Evolutionary conservation across 768 basidiomycete genomes (phyloP).

Genomic region (Lactarius pseudohatsudake): DNA sequence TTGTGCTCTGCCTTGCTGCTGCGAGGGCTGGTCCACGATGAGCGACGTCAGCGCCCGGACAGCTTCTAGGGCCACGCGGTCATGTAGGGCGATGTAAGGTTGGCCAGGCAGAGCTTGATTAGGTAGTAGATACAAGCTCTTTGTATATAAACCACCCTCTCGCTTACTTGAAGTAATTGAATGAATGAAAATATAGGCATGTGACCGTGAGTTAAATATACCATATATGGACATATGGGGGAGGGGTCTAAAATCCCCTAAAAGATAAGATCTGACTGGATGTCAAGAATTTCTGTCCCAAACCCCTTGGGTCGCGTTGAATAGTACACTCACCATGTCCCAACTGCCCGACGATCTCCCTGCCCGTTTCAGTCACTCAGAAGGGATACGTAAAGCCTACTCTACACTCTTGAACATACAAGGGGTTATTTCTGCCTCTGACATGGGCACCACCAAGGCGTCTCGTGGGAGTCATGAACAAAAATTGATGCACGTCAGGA

Average conservation of each 20-base stretch:
- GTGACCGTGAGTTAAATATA: too few relatives aligned
- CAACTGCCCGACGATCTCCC: background rate
- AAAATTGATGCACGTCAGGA: background rate
- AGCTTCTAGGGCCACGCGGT: slow-evolving; percentile 14
- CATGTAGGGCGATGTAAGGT: background rate
- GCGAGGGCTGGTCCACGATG: background rate
- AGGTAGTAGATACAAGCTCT: too few relatives aligned
- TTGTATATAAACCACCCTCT: too few relatives aligned
- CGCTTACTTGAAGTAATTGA: too few relatives aligned
- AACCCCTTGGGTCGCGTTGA: too few relatives aligned
- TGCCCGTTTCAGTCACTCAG: background rate
- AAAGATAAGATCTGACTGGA: too few relatives aligned
- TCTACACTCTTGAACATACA: background rate
- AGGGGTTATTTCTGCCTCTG: background rate
- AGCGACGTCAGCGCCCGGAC: slow-evolving; percentile 18
- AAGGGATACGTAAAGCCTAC: background rate
- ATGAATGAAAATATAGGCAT: too few relatives aligned
- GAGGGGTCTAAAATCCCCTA: too few relatives aligned
- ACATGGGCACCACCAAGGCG: background rate
- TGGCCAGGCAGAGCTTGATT: background rate
- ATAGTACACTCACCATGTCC: too few relatives aligned
- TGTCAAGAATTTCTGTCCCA: too few relatives aligned
- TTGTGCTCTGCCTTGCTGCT: background rate
- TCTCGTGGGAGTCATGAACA: background rate
- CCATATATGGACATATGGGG: too few relatives aligned